A percentile compares a stretch with the other conserved stretches of the same genome.
These are phyloP conservation scores for Irpex rosettiformis DNA, from an alignment of 1,284 basidiomycete species.

Conservation along the genomic window DNA sequence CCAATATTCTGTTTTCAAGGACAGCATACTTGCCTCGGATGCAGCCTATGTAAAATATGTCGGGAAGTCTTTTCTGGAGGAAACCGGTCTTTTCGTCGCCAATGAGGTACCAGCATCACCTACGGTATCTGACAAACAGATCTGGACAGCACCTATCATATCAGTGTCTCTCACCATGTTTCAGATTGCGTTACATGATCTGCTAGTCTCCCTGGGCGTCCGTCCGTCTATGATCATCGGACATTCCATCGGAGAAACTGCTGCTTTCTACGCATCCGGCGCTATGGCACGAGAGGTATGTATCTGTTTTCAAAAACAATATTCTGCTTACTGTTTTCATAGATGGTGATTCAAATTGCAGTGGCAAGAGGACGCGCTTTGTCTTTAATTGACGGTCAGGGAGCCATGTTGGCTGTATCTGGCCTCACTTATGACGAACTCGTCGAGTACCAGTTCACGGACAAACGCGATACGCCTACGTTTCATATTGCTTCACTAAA, in stretches of 20 bases:
- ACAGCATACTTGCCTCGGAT: conserved; percentile 35
- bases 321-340: background rate
- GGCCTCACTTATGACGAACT: conserved; percentile 28
- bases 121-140: conserved; percentile 5
- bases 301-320: conserved; percentile 24
- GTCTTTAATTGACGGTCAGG: conserved; percentile 28
- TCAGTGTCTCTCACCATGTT: conserved; percentile 37
- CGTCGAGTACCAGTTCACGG: conserved; percentile 20
- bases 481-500: conserved; percentile 39
- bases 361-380: conserved; percentile 36
- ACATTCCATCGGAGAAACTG: conserved; percentile 41
- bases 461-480: conserved; percentile 4
- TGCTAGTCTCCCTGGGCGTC: conserved; percentile 32
- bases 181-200: conserved; percentile 42
- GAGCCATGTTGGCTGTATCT: conserved; percentile 40
- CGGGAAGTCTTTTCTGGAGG: conserved; percentile 32
- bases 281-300: conserved; percentile 33
- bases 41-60: conserved; percentile 24
- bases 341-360: conserved; percentile 26
- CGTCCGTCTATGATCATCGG: conserved; percentile 36
- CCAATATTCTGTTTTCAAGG: conserved; percentile 32
- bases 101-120: background rate
- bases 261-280: conserved; percentile 40
- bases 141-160: conserved; percentile 34
- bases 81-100: conserved; percentile 30